Evolutionary conservation across 306 rosid genomes (phyloP), one percentile per base, ranked within the genome.

Genomic region (Cyamopsis tetragonoloba): DNA sequence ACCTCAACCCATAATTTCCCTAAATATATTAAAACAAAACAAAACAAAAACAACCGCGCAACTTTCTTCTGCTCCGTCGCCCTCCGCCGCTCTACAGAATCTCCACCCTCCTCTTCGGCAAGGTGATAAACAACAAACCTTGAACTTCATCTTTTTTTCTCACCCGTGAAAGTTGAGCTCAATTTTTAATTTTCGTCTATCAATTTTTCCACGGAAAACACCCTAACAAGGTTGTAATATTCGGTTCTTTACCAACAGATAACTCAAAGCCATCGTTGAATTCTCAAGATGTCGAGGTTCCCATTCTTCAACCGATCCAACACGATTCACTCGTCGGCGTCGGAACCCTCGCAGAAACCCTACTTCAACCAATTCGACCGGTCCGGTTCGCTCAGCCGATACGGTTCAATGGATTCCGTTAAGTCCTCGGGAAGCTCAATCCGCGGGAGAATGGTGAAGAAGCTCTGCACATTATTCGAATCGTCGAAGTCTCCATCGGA

Each of bases 381-480:
- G 28, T 32, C 88, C 32, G 82, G 81, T 49, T 85, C 97, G 14
- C 56, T 87, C 37, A 76, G 57, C 57, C 74, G 68, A 11, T 64
- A 84, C 80, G 80, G 31, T 69, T 83, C 99, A 24, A 7, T 80
- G 5, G 96, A 89, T 30, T 62, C 96, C 35, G 66, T 81, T 64
- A 82, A 78, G 64, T 86, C 96, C 5, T 84, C 85, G 1, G 64
- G 86, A 59, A 78, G 22, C 53, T 82, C 96, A 0, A 46, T 92
- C 9, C 87, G 82, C 9, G 97, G 99, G 6, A 93, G 81, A 12
- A 55, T 77, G 86, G 96, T 93, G 39, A 88, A 82, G 81, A 89
- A 88, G 78, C 85, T 93, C 26, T 71, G 97, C 68, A 77, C 54
- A 57, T 35, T 88, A 23, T 93, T 93, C 35, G 96, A 93, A 58